Base-by-base conservation (phyloP, 345 rosid species). In the Rhodamnia rubescens region DNA sequence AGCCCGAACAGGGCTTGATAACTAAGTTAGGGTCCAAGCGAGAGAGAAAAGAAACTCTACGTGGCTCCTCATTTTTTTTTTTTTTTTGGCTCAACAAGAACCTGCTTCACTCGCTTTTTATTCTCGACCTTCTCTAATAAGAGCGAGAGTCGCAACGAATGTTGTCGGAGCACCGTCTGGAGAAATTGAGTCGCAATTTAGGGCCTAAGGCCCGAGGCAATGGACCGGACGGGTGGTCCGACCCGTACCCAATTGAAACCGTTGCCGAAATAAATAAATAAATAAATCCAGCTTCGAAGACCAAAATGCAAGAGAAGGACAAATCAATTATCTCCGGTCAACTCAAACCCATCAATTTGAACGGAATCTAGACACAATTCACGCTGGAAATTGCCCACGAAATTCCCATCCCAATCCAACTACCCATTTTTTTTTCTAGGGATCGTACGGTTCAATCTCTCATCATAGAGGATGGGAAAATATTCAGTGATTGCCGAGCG, bases 201-300 rank as follows among this genome's bases (percentile, higher is more conserved):
- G 15, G 21, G 5, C 74, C 1, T 0, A 61, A 18, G 47, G 11
- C 74, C 1, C 0, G 8, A 69, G 47, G 13, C 6, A 69, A 69
- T 9, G 1, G 14, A 69, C 18, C 20, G 3, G 2, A 69, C 3
- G 9, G 13, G 24, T 20, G 47, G 78, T 69, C 0, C 9, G 1
- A 69, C 24, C 1, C 0, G 1, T 64, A 5, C 1, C 75, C 3
- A 0, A 1, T 32, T 11, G 11, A 32, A 32, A 9, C 12, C 0
- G 3, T 64, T 11, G 0, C 1, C 44, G 1, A 8, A 61, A 8
- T 27, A 59, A 27, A 40, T 40, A 40, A 40, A 40, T 40, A 40
- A 40, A 40, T 2, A 59, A 32, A n/a, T 59, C 74, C 4, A 59
- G 74, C 18, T 5, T 29, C 22, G 1, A 18, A 69, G 78, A 9